Conservation (phyloP, 805 yeast species). For the Blastobotrys robertii region DNA sequence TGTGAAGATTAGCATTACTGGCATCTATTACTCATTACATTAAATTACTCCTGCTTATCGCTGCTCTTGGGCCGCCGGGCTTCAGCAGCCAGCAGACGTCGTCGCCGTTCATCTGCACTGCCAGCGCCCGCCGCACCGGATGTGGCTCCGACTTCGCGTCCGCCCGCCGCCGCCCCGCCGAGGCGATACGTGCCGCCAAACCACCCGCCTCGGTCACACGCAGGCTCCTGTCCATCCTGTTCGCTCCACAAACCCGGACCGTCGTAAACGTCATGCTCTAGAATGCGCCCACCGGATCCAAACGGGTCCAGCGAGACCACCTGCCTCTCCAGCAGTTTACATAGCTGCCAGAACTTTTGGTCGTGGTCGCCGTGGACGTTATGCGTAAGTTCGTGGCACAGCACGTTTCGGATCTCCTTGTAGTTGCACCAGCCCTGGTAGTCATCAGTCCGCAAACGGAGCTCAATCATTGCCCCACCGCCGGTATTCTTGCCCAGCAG, state of each 20-base stretch:
- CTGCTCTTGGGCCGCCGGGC: too few relatives aligned
- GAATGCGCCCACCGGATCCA: constrained; percentile 18
- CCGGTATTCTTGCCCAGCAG: constrained; percentile 28
- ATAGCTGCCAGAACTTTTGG: constrained; percentile 27
- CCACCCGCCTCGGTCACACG: constrained; percentile 21
- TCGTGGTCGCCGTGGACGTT: constrained; percentile 29
- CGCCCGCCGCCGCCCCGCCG: constrained; percentile 6
- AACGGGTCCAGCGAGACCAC: constrained; percentile 25
- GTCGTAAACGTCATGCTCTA: constrained; percentile 13
- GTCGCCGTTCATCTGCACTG: too few relatives aligned
- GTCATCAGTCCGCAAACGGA: constrained; percentile 30
- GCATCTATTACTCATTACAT: too few relatives aligned
- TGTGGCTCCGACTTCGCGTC: neutral
- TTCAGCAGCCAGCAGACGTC: too few relatives aligned
- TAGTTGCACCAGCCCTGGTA: constrained; percentile 30
- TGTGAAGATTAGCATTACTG: too few relatives aligned
- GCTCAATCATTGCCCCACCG: constrained; percentile 27
- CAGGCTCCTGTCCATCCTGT: constrained; percentile 9
- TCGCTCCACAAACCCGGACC: constrained; percentile 12
- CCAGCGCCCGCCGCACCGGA: too few relatives aligned
- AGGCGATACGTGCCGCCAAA: constrained; percentile 17
- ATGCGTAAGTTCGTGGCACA: constrained; percentile 33
- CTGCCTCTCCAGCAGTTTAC: constrained; percentile 26
- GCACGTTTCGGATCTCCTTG: constrained; percentile 25
- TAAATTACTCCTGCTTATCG: too few relatives aligned